These are phyloP conservation scores for Entrophospora sp. DNA, from an alignment of 192 early-diverging fungal species.

Conservation along the genomic window DNA sequence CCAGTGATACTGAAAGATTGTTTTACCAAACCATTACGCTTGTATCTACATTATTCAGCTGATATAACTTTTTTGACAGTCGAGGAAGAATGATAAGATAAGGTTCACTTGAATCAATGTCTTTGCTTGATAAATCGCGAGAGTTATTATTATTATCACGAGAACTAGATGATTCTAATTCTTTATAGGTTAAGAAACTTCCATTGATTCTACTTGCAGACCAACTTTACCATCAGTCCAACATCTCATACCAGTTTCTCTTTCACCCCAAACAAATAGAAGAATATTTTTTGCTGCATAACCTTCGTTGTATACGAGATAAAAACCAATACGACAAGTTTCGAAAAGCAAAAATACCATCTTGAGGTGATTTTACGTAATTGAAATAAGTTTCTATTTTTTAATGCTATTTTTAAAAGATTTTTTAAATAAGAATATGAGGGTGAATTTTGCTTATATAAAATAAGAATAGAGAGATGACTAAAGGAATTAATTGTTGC, in stretches of 20 bases:
- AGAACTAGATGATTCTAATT: constrained; percentile 53
- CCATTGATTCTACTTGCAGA: constrained; percentile 80
- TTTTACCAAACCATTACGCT: constrained; percentile 78
- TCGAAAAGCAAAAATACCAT: no score
- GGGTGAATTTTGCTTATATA: no score
- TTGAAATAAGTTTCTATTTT: no score
- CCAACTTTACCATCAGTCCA: constrained; percentile 94
- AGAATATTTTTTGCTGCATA: constrained; percentile 74
- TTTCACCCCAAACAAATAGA: constrained; percentile 83
- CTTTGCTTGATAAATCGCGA: constrained; percentile 23
- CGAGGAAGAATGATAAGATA: constrained; percentile 20
- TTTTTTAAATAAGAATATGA: no score
- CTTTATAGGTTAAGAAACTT: constrained; percentile 83
- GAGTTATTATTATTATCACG: constrained; percentile 24
- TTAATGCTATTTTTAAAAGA: no score
- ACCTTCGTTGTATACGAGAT: constrained; percentile 67
- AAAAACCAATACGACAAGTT: constrained; percentile 71
- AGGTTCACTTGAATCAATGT: constrained; percentile 22
- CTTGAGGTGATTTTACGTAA: no score
- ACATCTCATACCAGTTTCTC: constrained; percentile 83
- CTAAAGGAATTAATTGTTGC: no score
- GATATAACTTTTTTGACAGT: background rate
- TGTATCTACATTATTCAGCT: constrained; percentile 42
- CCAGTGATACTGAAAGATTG: constrained; percentile 84
- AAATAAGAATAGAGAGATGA: no score